Base-by-base conservation (phyloP, 257 asterid genomes). In the Solanum ahanhuiri region DNA sequence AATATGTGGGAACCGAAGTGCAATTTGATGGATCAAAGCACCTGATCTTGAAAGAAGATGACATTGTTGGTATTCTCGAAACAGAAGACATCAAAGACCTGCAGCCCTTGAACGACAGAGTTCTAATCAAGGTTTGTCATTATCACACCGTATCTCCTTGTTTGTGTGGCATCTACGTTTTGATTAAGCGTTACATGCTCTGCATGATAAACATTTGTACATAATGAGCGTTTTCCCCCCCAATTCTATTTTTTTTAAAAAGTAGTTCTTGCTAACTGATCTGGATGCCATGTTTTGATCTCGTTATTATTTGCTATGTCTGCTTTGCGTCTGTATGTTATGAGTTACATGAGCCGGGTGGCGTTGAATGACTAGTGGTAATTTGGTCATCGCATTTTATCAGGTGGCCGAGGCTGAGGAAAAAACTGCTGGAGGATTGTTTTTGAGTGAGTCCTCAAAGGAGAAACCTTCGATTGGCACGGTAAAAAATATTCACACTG, bases 391-490 rank as follows among this genome's bases (percentile, higher is more conserved):
- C 23, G 10, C 23, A 6, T 39, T 41, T 28, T 54, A 89, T 71
- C 91, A 97, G 99, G 92, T 96, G 41, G 97, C 96, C 25, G 98
- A 82, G 91, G 98, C 93, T 7, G 99, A 96, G 88, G 91, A 89
- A 54, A 94, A 89, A 91, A 96, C 99, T 20, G 93, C 98, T 4
- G 99, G 99, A 45, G 99, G 99, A 30, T 91, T 96, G 93, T 89
- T 90, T 87, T 92, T 97, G 8, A 93, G 98, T 0, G 96, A 94
- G 69, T 92, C 98, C 7, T 88, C 91, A 91, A 95, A 94, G 91
- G 98, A 97, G 90, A 97, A 94, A 91, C 99, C 99, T 58, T 95
- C 98, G 34, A 93, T 95, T 33, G 99, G 99, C 88, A 91, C 95
- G 3, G 99, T 96, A 33, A 87, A 87, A 93, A 69, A 18, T 14